Base-by-base conservation (phyloP, 2,329 filamentous ascomycete genomes). In the Shiraia sp. region DNA sequence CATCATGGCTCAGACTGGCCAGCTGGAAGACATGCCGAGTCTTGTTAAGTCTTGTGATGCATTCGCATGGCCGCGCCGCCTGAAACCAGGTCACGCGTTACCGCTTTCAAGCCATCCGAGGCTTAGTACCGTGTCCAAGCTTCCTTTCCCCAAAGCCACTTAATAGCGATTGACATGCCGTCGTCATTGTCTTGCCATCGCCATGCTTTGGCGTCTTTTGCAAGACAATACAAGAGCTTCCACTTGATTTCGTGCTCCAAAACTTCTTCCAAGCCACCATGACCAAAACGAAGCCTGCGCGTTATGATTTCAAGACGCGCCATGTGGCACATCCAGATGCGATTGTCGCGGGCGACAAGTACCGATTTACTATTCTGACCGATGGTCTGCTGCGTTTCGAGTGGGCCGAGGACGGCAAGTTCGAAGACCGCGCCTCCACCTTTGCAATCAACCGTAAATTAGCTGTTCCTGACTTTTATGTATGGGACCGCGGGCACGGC, bases 401-500 rank as follows among this genome's bases (percentile, higher is more conserved):
- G 65, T 86, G 80, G 79, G 75, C 81, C 1, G 69, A 73, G 9
- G 81, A 85, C 47, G 75, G 77, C 34, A 56, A 69, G 24, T 86
- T 85, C 52, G 82, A 85, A 57, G 81, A 86, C 57, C 75, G 81
- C 4, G 78, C 79, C 0, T 84, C 80, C 0, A 79, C 78, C 8
- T 81, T 85, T 56, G 82, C 81, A n/a, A 71, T 80, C 41, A 77
- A 80, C 48, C 73, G 82, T 17, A 63, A 70, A 9, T 69, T 79
- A 17, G 65, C 73, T 1, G 72, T 77, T 1, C 75, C 75, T 0
- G 57, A 75, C 29, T 81, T 77, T 52, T 71, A 70, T 4, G 67
- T 79, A 33, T 66, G 73, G 39, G 75, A 82, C 14, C 65, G 63
- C 10, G 64, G 74, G 2, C 63, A 73, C 16, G 55, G 62, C 10